These are phyloP conservation scores for Huntiella omanensis DNA, from an alignment of 2,329 filamentous ascomycete genomes.

Conservation along the genomic window DNA sequence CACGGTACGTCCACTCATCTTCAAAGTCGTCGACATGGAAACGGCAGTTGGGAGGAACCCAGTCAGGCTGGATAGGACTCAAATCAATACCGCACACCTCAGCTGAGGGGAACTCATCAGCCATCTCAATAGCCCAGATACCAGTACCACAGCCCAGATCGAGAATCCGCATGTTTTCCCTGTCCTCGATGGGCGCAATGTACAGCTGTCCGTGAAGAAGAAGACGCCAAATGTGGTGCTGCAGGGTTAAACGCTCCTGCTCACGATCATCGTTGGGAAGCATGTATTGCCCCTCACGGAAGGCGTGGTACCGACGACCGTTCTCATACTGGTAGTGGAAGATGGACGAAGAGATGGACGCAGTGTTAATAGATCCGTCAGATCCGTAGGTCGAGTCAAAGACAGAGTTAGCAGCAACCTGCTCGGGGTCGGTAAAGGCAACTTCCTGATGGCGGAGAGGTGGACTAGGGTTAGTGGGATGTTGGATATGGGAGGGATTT, in stretches of 20 bases:
- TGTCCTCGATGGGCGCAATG: constrained; percentile 24
- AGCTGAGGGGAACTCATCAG: constrained; percentile 24
- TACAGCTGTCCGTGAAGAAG: constrained; percentile 25
- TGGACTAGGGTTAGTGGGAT: neutral
- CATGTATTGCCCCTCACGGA: constrained; percentile 25
- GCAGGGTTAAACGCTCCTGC: constrained; percentile 33
- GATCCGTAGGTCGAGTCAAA: constrained; percentile 20
- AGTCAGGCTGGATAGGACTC: constrained; percentile 37
- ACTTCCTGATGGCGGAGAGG: neutral
- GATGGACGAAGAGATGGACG: constrained; percentile 24
- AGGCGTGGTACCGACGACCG: constrained; percentile 29
- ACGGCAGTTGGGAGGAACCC: constrained; percentile 40
- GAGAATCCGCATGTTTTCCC: constrained; percentile 24
- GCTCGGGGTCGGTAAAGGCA: constrained; percentile 4
- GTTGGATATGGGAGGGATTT: neutral
- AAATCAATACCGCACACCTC: constrained; percentile 32
- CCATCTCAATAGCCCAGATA: constrained; percentile 31
- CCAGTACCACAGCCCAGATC: constrained; percentile 44
- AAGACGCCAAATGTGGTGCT: constrained; percentile 33
- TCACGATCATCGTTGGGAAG: constrained; percentile 34
- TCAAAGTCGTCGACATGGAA: constrained; percentile 50
- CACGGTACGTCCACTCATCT: constrained; percentile 24
- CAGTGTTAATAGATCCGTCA: constrained; percentile 16
- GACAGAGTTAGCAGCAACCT: constrained; percentile 2
- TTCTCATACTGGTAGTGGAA: constrained; percentile 27